These are phyloP conservation scores for Colletotrichum karsti DNA, from an alignment of 2,329 filamentous ascomycete genomes.

Conservation along the genomic window DNA sequence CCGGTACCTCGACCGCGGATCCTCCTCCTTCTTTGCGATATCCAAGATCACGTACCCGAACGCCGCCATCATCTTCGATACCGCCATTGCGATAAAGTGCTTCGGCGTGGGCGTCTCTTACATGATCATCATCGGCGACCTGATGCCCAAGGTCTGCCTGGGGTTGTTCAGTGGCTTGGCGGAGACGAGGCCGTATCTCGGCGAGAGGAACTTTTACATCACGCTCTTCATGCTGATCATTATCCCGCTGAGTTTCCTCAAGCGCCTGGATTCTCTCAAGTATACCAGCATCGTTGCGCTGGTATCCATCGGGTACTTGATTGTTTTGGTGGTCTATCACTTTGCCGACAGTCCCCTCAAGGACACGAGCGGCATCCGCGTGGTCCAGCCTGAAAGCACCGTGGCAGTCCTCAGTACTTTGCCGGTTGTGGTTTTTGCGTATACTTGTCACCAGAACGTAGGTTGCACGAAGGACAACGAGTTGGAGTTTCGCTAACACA, in stretches of 20 bases:
- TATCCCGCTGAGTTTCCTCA: constrained; percentile 92
- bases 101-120: constrained; percentile 98
- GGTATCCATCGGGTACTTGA: constrained; percentile 92
- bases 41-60: constrained; percentile 98
- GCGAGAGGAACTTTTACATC: constrained; percentile 96
- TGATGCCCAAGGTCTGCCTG: constrained; percentile 93
- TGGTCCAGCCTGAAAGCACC: constrained; percentile 82
- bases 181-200: constrained; percentile 73
- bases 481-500: constrained; percentile 35
- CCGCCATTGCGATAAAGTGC: constrained; percentile 96
- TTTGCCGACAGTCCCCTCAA: constrained; percentile 82
- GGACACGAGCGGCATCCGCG: constrained; percentile 77
- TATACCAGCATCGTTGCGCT: constrained; percentile 95
- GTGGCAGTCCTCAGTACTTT: constrained; percentile 84
- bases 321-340: constrained; percentile 92
- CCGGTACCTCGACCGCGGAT: constrained; percentile 88
- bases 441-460: constrained; percentile 98
- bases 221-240: constrained; percentile 97
- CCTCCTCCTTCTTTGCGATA: constrained; percentile 93
- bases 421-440: constrained; percentile 98
- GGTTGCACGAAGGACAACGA: constrained; percentile 34
- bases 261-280: constrained; percentile 92
- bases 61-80: constrained; percentile 93
- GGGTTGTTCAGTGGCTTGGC: constrained; percentile 77
- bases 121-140: constrained; percentile 96